These are phyloP conservation scores for Tylopilus sp. DNA, from an alignment of 768 basidiomycete species.

Conservation along the genomic window DNA sequence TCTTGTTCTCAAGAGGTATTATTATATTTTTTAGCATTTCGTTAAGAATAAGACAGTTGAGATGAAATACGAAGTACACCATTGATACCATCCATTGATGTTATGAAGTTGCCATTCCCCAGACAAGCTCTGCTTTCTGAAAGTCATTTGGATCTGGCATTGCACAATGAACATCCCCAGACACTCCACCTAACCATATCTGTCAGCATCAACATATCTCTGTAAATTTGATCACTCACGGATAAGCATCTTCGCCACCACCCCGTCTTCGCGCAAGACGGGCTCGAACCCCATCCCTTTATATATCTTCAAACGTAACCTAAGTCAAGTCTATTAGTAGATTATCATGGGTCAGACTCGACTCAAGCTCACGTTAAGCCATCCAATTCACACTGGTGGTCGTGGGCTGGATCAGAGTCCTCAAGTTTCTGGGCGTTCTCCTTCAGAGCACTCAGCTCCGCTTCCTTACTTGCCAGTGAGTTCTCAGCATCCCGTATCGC, in stretches of 20 bases:
- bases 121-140: conserved; percentile 31
- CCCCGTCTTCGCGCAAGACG: conserved; percentile 50
- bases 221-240: conserved; percentile 42
- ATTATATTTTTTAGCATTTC: conserved; percentile 7
- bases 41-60: neutral
- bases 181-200: conserved; percentile 40
- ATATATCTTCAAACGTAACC: conserved; percentile 65
- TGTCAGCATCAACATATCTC: neutral
- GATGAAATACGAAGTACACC: neutral
- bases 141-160: conserved; percentile 27
- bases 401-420: conserved; percentile 65
- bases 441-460: conserved; percentile 64
- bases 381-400: conserved; percentile 68
- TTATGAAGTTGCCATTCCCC: conserved; percentile 37
- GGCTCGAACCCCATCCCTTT: conserved; percentile 73
- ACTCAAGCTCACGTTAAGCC: conserved; percentile 54
- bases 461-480: conserved; percentile 61
- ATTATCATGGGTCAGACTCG: neutral
- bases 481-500: conserved; percentile 72
- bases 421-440: conserved; percentile 61
- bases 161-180: conserved; percentile 39
- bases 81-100: neutral
- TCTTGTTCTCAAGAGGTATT: conserved; percentile 1
- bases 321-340: conserved; percentile 26
- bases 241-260: conserved; percentile 59